Evolutionary conservation across 805 yeast species (phyloP), one percentile per base, ranked within the genome.

Genomic region (Yamadazyma laniorum): DNA sequence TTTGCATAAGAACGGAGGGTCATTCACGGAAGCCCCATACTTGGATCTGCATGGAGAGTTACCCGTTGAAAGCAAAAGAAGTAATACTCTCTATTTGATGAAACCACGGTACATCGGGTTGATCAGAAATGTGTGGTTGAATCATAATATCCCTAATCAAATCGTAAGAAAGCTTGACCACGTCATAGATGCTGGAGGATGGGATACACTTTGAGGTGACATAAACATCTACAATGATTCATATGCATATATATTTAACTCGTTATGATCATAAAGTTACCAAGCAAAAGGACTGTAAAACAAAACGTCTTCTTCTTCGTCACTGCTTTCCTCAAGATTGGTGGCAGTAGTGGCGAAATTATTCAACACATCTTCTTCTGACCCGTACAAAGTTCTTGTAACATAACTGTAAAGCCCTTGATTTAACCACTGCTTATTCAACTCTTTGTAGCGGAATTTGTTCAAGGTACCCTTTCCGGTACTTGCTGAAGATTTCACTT

Each of bases 131-230:
- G 65, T 87, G 29, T 84, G 97, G 90, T 66, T 90, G 14, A 82
- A 77, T 39, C 90, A 88, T 53, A 85, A 85, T 53, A 67, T 87
- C 3, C 82, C 87, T 3, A 87, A 86, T 49, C 70, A 73, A 31
- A 80, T 90, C 23, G 89, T 88, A 1, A 70, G 98, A 45, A 80
- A 80, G 47, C 70, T 91, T 12, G 98, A 91, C 50, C 79, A 82
- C 27, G 76, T 75, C 6, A 61, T 82, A 23, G 98, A 91, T 58
- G 77, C 83, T 26, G 99, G 99, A 6, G 99, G 99, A 0, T 91
- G 99, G 99, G 93, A 85, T 50, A n/a, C 23, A 85, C 93, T 1
- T 64, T 85, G 44, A 87, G 64, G 57, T 30, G n/a, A n/a, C n/a
- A n/a, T n/a, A n/a, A n/a, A n/a, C n/a, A n/a, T 26, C 13, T 25